Evolutionary conservation across 345 rosid genomes (phyloP).

Genomic region (Euclidium syriacum): DNA sequence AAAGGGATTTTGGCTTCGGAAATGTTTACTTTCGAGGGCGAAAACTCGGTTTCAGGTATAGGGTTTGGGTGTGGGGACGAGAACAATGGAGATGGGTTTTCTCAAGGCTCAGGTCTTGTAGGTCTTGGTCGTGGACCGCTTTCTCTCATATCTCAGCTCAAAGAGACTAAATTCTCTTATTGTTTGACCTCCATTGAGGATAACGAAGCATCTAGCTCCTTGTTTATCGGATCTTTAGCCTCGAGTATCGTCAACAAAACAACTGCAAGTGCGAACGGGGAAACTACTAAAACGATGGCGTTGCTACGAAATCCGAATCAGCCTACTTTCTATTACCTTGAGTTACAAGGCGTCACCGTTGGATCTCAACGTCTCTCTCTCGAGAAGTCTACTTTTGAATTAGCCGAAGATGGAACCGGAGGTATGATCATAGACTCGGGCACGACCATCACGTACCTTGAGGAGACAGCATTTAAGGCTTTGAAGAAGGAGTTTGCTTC

Average conservation of each 20-base stretch:
- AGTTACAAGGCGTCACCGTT: conserved; percentile 75
- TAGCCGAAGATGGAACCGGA: conserved; percentile 70
- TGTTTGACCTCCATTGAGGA: conserved; percentile 72
- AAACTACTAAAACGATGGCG: conserved; percentile 42
- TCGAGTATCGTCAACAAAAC: conserved; percentile 4
- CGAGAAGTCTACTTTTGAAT: conserved; percentile 54
- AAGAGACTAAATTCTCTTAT: conserved; percentile 71
- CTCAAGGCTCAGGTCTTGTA: conserved; percentile 79
- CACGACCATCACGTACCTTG: conserved; percentile 77
- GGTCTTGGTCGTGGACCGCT: conserved; percentile 78
- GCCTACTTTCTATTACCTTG: conserved; percentile 88
- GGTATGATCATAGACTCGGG: conserved; percentile 94
- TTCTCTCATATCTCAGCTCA: conserved; percentile 73
- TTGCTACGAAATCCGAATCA: conserved; percentile 57
- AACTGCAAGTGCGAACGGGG: not conserved
- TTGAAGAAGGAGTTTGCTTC: conserved; percentile 53
- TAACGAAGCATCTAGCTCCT: conserved; percentile 43
- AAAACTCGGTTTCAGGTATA: conserved; percentile 37
- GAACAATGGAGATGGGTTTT: conserved; percentile 80
- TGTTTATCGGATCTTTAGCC: conserved; percentile 46
- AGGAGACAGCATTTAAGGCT: conserved; percentile 42
- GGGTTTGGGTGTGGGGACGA: conserved; percentile 87
- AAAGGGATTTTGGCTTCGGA: conserved; percentile 59
- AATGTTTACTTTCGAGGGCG: conserved; percentile 60
- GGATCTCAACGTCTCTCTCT: conserved; percentile 59